Evolutionary conservation across 176 grass and related monocot species (phyloP), one percentile per base, ranked within the genome.

Genomic region (Hsuehochloa calcarea): DNA sequence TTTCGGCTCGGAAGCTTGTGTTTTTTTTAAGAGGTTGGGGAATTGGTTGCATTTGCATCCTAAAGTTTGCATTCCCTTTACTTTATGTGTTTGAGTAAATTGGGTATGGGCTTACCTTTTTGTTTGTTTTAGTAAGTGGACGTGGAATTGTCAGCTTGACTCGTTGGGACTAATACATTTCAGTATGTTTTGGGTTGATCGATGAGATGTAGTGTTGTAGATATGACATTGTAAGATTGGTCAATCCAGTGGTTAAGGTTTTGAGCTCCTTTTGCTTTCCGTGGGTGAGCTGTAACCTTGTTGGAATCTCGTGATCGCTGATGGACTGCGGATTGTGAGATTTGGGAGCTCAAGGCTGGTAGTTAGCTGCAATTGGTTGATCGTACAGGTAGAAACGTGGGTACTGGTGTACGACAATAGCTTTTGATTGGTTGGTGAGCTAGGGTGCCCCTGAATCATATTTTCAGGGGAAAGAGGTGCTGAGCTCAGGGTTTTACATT

Each of bases 241-340:
- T 55, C 26, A 23, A 31, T 43, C 6, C 8, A 4, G 61, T 6
- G 49, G 16, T 26, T 41, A 4, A 25, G 68, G 59, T 51, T 67
- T 39, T 65, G 45, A 19, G 29, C n/a, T 12, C 47, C 6, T 81
- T 82, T 87, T 3, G 46, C 74, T 86, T 83, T 79, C 20, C 60
- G 83, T 52, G 44, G 26, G 74, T 84, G 85, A 87, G 19, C 84
- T 90, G 89, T 80, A 84, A 51, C 22, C 52, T 63, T 39, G 74
- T 38, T 84, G 80, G 68, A 75, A 68, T 35, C 74, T 87, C 74
- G 85, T 84, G 80, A 50, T 78, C 77, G 37, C 4, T 11, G 62
- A 45, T 86, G 72, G 45, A 43, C 38, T 44, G 65, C 46, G 65
- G 25, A 34, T 72, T 50, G 72, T n/a, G 22, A 58, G 38, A 47